These are phyloP conservation scores for Furculomyces boomerangus DNA, from an alignment of 371 early-diverging fungal species.

Conservation along the genomic window DNA sequence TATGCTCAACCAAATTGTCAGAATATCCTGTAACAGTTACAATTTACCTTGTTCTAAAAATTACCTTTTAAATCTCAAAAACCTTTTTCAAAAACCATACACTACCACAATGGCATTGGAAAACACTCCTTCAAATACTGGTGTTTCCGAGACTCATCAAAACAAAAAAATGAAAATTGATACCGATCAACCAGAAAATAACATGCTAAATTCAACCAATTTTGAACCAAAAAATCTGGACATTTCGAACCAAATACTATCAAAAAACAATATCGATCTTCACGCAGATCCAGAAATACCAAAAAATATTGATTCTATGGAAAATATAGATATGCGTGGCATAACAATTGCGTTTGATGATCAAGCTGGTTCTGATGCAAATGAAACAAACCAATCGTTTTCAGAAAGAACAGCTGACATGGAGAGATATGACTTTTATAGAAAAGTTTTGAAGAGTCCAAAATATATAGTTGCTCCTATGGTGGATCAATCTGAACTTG, in stretches of 20 bases:
- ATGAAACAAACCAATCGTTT: neutral
- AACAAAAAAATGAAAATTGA: neutral
- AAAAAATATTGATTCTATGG: neutral
- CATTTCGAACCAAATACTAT: neutral
- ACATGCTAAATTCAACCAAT: neutral
- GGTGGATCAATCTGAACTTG: constrained; percentile 83
- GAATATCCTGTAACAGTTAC: too few relatives aligned
- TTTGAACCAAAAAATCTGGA: neutral
- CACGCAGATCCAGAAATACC: neutral
- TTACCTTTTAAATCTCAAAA: too few relatives aligned
- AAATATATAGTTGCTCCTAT: constrained; percentile 78
- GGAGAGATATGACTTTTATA: constrained; percentile 62
- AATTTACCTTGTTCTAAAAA: too few relatives aligned
- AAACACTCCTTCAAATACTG: too few relatives aligned
- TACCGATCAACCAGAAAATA: neutral
- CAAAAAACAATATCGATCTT: neutral
- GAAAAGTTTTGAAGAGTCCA: constrained; percentile 44
- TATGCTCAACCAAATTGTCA: too few relatives aligned
- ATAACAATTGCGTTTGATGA: neutral
- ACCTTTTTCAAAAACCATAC: too few relatives aligned
- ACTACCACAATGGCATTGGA: too few relatives aligned
- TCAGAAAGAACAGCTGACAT: neutral
- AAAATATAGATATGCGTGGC: neutral
- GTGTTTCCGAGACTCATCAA: too few relatives aligned
- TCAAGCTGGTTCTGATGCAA: neutral